Percentiles rank a stretch among this genome's conserved stretches.
Evolutionary conservation across 2,329 filamentous ascomycete genomes (phyloP).

Genomic region (Aspergillus jensenii): DNA sequence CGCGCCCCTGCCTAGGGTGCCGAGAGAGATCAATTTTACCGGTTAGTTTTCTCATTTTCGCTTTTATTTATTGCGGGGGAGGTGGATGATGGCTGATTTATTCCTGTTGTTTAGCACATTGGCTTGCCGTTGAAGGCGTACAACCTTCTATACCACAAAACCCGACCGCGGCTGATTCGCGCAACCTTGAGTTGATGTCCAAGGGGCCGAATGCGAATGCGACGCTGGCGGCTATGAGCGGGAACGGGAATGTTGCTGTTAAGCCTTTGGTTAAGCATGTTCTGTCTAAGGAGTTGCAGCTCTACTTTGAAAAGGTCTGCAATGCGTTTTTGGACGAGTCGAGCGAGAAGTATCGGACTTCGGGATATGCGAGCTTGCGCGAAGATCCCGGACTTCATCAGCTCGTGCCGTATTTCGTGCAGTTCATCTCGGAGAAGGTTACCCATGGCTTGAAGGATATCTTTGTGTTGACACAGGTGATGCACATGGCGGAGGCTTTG

Average conservation of each 20-base stretch:
- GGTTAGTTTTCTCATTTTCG: slow-evolving; percentile 52
- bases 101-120: slow-evolving; percentile 66
- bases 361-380: slow-evolving; percentile 79
- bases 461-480: slow-evolving; percentile 86
- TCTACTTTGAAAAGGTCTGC: slow-evolving; percentile 96
- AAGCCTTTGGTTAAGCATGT: slow-evolving; percentile 95
- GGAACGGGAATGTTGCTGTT: slow-evolving; percentile 78
- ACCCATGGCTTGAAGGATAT: slow-evolving; percentile 90
- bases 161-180: slow-evolving; percentile 79
- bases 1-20: slow-evolving; percentile 89
- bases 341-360: slow-evolving; percentile 80
- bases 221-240: slow-evolving; percentile 77
- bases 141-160: slow-evolving; percentile 97
- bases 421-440: slow-evolving; percentile 93
- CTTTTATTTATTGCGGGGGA: background rate
- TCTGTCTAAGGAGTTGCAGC: slow-evolving; percentile 89
- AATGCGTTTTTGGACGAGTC: slow-evolving; percentile 83
- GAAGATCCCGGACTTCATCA: slow-evolving; percentile 94
- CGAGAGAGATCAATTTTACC: slow-evolving; percentile 87
- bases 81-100: background rate
- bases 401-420: slow-evolving; percentile 92
- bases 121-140: slow-evolving; percentile 95
- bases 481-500: slow-evolving; percentile 82
- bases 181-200: slow-evolving; percentile 79
- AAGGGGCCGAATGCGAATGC: slow-evolving; percentile 89